Evolutionary conservation across 179 eudicot genomes (phyloP).

Genomic region (Silene noctiflora): DNA sequence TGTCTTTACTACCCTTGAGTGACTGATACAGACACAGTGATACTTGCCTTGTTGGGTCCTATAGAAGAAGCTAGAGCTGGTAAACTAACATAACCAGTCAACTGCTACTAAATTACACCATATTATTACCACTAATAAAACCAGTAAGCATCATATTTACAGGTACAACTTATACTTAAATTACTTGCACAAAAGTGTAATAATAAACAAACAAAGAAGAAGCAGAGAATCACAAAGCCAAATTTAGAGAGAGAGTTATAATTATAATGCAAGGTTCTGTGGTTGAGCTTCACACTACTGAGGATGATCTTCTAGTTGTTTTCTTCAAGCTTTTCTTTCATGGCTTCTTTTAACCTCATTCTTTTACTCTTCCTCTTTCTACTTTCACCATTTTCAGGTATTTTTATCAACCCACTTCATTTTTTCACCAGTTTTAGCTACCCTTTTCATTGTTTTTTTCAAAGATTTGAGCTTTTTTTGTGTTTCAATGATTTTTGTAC

Average conservation of each 20-base stretch:
- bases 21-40: neutral
- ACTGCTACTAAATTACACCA: neutral
- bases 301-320: conserved; percentile 41
- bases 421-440: conserved; percentile 16
- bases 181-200: conserved; percentile 15
- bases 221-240: neutral
- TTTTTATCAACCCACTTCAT: conserved; percentile 24
- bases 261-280: conserved; percentile 33
- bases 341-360: conserved; percentile 47
- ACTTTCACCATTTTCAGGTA: conserved; percentile 43
- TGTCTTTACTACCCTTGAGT: neutral
- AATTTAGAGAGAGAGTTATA: neutral
- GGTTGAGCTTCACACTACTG: conserved; percentile 30
- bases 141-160: neutral
- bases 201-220: conserved; percentile 1
- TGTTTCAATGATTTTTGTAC: neutral
- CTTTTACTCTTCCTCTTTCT: conserved; percentile 27
- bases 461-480: conserved; percentile 3
- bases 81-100: conserved; percentile 13
- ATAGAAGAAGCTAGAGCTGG: conserved; percentile 19
- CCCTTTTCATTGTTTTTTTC: conserved; percentile 17
- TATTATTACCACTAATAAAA: neutral
- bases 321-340: conserved; percentile 46
- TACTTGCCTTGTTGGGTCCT: neutral
- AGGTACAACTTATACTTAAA: conserved; percentile 15